phyloP scores from a whole-genome alignment of 2,329 filamentous ascomycete genomes.

The Cephalotrichum gorgonifer region DNA sequence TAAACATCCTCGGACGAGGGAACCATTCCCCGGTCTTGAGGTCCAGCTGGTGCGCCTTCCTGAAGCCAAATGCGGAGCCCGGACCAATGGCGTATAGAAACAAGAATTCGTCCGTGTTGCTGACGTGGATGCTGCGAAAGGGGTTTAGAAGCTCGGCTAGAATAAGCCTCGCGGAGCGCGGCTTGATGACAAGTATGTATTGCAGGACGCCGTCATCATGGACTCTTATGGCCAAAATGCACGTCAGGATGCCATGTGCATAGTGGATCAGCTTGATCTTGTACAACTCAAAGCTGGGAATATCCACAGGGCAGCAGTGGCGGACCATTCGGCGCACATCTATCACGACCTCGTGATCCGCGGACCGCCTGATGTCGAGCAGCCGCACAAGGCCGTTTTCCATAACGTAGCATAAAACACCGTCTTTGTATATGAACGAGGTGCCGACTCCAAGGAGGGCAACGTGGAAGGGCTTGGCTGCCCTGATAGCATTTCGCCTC shows the following conservation, averaged over 20 bases:
- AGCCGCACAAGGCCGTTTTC: conserved; percentile 39
- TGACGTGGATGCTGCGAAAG: conserved; percentile 52
- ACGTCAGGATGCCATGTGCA: conserved; percentile 44
- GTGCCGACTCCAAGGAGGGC: conserved; percentile 49
- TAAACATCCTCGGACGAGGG: background rate
- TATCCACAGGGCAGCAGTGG: conserved; percentile 20
- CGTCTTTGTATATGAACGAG: conserved; percentile 51
- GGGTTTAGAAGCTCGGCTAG: conserved; percentile 30
- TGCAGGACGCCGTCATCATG: background rate
- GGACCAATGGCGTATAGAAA: conserved; percentile 54
- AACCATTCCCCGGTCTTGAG: conserved; percentile 27
- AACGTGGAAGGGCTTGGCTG: conserved; percentile 51
- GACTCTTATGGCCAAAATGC: conserved; percentile 13
- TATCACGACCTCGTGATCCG: conserved; percentile 42
- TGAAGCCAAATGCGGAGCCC: conserved; percentile 40
- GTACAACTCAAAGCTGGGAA: conserved; percentile 24
- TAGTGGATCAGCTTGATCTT: conserved; percentile 47
- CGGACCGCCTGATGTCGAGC: conserved; percentile 43
- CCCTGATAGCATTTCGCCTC: conserved; percentile 47
- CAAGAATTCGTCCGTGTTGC: conserved; percentile 50
- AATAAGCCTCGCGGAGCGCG: conserved; percentile 33
- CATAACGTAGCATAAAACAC: conserved; percentile 53
- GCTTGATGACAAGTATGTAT: conserved; percentile 39
- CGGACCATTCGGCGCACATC: conserved; percentile 34
- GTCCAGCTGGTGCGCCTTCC: conserved; percentile 48